These are phyloP conservation scores for Gossypium davidsonii DNA, from an alignment of 441 rosid species.

Conservation along the genomic window DNA sequence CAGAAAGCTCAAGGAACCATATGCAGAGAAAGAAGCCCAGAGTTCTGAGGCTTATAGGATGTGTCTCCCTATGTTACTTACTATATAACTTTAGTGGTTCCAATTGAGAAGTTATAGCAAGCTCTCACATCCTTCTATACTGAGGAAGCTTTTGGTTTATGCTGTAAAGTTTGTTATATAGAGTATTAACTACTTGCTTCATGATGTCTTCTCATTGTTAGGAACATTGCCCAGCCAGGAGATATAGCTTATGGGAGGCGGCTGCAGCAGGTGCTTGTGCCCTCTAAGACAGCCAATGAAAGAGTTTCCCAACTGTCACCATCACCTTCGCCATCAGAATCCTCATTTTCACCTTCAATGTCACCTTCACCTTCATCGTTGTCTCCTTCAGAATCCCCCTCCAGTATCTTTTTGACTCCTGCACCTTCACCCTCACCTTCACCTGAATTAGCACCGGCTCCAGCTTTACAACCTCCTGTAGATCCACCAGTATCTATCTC, in stretches of 20 bases:
- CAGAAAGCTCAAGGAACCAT: background rate
- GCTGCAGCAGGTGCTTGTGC: conserved; percentile 28
- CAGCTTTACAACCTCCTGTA: conserved; percentile 21
- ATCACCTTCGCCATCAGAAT: conserved; percentile 7
- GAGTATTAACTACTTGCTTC: conserved; percentile 5
- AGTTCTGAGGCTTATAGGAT: background rate
- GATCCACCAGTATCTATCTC: conserved; percentile 16
- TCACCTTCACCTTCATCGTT: conserved; percentile 15
- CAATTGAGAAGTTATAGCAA: background rate
- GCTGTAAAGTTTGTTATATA: background rate
- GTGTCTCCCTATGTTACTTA: background rate
- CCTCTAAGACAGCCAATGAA: conserved; percentile 13
- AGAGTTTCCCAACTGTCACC: conserved; percentile 17
- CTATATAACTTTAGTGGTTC: background rate
- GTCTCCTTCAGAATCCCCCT: conserved; percentile 26
- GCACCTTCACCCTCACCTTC: conserved; percentile 40
- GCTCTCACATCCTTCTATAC: background rate
- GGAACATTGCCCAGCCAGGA: conserved; percentile 26
- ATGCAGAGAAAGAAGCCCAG: background rate
- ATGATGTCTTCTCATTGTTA: conserved; percentile 18
- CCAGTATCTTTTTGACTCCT: conserved; percentile 23
- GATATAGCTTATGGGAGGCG: conserved; percentile 29
- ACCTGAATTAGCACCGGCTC: conserved; percentile 25
- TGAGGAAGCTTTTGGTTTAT: background rate
- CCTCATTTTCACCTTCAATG: background rate